Evolutionary conservation across 1,284 basidiomycete genomes (phyloP).

Genomic region (Ustilago trichophora): DNA sequence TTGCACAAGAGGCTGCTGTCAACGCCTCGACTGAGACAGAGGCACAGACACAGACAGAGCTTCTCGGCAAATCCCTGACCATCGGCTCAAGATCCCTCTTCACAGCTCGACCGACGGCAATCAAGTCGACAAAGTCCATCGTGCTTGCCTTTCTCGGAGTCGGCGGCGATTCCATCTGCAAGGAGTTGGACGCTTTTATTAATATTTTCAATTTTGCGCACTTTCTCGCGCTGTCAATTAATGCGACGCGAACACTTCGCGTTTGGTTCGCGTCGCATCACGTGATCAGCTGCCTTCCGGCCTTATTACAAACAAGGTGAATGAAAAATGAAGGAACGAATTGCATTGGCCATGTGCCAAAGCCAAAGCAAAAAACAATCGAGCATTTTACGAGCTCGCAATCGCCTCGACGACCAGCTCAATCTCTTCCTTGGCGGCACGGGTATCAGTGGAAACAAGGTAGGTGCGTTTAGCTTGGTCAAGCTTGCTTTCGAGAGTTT

Average conservation of each 20-base stretch:
- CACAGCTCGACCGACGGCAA: no score
- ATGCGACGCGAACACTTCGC: conserved; percentile 25
- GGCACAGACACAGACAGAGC: no score
- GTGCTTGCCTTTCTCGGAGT: conserved; percentile 1
- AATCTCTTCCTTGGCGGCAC: conserved; percentile 8
- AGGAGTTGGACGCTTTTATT: conserved; percentile 5
- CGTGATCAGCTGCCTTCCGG: conserved; percentile 6
- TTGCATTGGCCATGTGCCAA: no score
- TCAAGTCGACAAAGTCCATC: no score
- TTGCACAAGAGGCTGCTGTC: no score
- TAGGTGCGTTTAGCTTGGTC: not conserved
- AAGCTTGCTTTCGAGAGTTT: not conserved
- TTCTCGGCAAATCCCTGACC: no score
- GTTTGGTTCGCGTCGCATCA: conserved; percentile 20
- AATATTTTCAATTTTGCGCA: conserved; percentile 1
- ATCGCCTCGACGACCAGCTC: conserved; percentile 20
- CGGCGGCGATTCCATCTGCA: conserved; percentile 9
- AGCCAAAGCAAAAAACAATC: not conserved
- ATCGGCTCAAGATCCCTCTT: no score
- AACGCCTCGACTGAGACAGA: no score
- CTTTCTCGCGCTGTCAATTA: conserved; percentile 27
- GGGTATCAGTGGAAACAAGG: conserved; percentile 9
- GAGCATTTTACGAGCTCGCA: not conserved
- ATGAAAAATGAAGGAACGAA: not conserved
- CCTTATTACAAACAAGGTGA: not conserved